Conservation (phyloP, 2,329 filamentous ascomycete species). For the Ceratocystiopsis brevicomis region DNA sequence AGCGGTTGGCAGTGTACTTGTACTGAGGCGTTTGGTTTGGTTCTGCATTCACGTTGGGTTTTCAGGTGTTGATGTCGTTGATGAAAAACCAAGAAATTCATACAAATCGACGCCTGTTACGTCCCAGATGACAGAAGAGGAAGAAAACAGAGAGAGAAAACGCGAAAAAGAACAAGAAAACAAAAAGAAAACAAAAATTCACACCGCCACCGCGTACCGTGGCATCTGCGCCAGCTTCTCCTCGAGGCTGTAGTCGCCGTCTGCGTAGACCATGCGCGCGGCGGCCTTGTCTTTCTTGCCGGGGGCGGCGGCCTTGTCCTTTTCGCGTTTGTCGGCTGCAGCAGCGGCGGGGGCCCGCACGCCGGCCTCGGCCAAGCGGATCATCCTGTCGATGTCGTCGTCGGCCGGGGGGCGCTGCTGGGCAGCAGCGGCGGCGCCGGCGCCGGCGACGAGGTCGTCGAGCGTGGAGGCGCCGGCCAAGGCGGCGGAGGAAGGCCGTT, state of each 20-base stretch:
- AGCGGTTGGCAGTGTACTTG: too few species aligned
- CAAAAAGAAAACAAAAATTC: neutral
- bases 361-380: slow-evolving; percentile 44
- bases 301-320: slow-evolving; percentile 19
- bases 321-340: too few species aligned
- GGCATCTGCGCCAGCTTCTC: slow-evolving; percentile 70
- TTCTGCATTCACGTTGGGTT: neutral
- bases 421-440: slow-evolving; percentile 4
- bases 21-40: too few species aligned
- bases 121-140: too few species aligned
- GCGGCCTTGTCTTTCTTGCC: slow-evolving; percentile 28
- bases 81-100: too few species aligned
- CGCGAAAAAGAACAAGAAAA: neutral
- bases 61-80: too few species aligned
- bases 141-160: neutral
- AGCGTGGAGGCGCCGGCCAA: slow-evolving; percentile 21
- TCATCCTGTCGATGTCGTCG: slow-evolving; percentile 47
- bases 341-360: too few species aligned
- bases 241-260: slow-evolving; percentile 64
- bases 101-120: too few species aligned
- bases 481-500: slow-evolving; percentile 8
- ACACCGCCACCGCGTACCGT: slow-evolving; percentile 38
- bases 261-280: slow-evolving; percentile 58
- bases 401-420: slow-evolving; percentile 29
- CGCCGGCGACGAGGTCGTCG: slow-evolving; percentile 28